Conservation (phyloP, 371 early-diverging fungal genomes). For the Actinomucor elegans region DNA sequence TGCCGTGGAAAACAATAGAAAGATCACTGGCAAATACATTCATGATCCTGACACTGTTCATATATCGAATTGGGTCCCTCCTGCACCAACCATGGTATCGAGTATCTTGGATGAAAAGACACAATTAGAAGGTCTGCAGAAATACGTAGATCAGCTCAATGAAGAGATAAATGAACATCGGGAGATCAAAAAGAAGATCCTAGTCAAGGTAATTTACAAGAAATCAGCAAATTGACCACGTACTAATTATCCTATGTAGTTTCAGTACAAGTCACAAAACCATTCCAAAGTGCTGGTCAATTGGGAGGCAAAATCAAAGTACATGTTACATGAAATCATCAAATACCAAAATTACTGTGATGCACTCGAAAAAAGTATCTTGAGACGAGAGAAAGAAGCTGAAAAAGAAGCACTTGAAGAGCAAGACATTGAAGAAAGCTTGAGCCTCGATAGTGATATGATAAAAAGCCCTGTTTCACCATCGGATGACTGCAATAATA, state of each 20-base stretch:
- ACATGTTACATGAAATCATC: constrained; percentile 83
- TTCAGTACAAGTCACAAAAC: constrained; percentile 56
- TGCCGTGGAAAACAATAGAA: constrained; percentile 15
- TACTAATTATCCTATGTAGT: constrained; percentile 26
- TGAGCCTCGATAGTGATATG: too few relatives aligned
- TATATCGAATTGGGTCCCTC: constrained; percentile 37
- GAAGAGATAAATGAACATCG: constrained; percentile 42
- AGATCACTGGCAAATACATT: constrained; percentile 18
- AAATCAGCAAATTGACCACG: too few relatives aligned
- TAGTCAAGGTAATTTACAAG: constrained; percentile 22
- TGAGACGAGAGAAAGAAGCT: background rate
- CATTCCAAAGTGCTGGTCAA: constrained; percentile 74
- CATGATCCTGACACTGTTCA: constrained; percentile 21
- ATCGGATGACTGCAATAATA: too few relatives aligned
- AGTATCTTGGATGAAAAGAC: constrained; percentile 30
- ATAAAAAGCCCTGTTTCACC: too few relatives aligned
- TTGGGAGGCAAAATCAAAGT: constrained; percentile 86
- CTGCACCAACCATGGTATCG: constrained; percentile 35
- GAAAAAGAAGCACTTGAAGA: background rate
- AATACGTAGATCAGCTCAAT: constrained; percentile 28
- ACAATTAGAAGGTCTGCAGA: constrained; percentile 25
- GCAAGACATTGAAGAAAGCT: too few relatives aligned
- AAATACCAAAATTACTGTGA: constrained; percentile 88
- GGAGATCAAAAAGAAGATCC: constrained; percentile 36
- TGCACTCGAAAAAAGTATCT: constrained; percentile 66